Base-by-base conservation (phyloP, 2,329 filamentous ascomycete genomes). In the Akanthomyces uredinophilus region DNA sequence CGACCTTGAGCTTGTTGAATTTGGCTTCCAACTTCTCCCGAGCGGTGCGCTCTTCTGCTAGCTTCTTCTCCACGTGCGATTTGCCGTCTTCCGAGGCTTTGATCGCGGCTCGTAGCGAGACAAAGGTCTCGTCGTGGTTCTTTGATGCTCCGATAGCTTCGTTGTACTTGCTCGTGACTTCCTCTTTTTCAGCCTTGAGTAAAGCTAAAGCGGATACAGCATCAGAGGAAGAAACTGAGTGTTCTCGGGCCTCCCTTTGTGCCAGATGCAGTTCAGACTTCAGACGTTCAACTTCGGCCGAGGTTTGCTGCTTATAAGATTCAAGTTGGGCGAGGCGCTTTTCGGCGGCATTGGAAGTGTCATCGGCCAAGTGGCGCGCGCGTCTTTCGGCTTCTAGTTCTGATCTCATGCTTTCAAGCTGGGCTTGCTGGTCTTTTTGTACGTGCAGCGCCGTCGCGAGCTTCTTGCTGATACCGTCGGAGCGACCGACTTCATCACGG, bases 271-370 rank as follows among this genome's bases (percentile, higher is more conserved):
- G 78, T 70, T 97, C 92, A 1, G 90, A 88, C 67, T 93, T 90
- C 41, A 99, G 78, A 29, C 87, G 88, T 72, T 98, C 94, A 10
- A 96, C 80, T 72, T 99, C 94, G 1, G 90, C 85, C 3, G 91
- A 88, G 43, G 90, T 92, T 69, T 89, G 88, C 70, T 96, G 91
- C 70, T 90, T 89, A 72, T 90, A 94, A 49, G 82, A 82, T 71
- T 98, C 94, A 2, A 99, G 81, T 68, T 97, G 92, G 8, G 86
- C 79, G 74, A 96, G 88, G 24, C 94, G 88, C 73, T 87, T 89
- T 72, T 96, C 89, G 2, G 93, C 89, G 29, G 91, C 90, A 67
- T 88, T 87, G 5, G 89, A 83, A 2, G 91, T 96, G 63, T 97
- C 94, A 70, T 99, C 95, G 0, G 95, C 92, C 16, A 97, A 79